Conservation (phyloP, 345 rosid genomes). For the Salix brachista region DNA sequence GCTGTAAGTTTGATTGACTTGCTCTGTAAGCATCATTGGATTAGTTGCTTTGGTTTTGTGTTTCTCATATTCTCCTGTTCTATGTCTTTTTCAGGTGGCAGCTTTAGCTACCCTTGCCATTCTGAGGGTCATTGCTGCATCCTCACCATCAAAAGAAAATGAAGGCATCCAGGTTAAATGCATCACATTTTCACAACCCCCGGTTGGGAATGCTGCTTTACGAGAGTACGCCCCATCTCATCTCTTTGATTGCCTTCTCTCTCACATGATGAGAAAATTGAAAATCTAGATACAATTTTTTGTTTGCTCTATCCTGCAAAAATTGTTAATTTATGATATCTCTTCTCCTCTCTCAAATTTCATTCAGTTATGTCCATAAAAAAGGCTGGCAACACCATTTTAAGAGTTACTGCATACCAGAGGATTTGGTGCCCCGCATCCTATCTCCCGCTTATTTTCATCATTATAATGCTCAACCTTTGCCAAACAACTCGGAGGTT, state of each 20-base stretch:
- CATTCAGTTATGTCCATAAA: conserved; percentile 68
- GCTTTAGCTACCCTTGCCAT: conserved; percentile 96
- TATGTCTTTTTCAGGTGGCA: conserved; percentile 55
- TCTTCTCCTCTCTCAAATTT: not conserved
- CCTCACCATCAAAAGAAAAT: conserved; percentile 62
- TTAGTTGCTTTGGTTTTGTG: conserved; percentile 5
- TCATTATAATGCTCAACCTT: conserved; percentile 74
- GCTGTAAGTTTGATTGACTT: conserved; percentile 57
- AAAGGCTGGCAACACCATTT: conserved; percentile 94
- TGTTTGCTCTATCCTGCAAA: not conserved
- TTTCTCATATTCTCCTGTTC: conserved; percentile 5
- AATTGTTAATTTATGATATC: not conserved
- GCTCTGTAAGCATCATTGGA: conserved; percentile 8
- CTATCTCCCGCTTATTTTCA: conserved; percentile 96
- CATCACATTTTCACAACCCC: conserved; percentile 93
- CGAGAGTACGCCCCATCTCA: conserved; percentile 62
- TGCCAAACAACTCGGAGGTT: conserved; percentile 39
- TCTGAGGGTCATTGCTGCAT: conserved; percentile 80
- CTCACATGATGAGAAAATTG: not conserved
- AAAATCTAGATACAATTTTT: not conserved
- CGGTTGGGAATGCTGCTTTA: conserved; percentile 94
- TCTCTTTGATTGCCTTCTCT: not conserved
- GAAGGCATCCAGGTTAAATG: conserved; percentile 78
- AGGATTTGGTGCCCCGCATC: conserved; percentile 91
- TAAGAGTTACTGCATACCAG: conserved; percentile 95